Conservation (phyloP, 2,329 filamentous ascomycete species). For the Graphiopsis chlorocephala region DNA sequence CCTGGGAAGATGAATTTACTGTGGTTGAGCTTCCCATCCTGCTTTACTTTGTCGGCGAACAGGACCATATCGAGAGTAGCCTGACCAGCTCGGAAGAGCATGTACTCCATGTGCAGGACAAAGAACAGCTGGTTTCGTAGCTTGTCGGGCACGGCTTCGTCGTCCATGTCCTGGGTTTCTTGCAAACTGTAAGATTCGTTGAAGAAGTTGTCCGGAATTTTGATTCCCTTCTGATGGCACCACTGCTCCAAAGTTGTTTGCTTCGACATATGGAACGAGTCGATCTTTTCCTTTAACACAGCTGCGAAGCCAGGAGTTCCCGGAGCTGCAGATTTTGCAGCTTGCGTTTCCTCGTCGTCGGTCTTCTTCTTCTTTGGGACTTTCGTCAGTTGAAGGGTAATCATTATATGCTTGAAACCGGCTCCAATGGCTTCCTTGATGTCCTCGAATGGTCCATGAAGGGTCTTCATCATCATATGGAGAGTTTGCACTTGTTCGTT, state of each 20-base stretch:
- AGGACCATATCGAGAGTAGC: conserved; percentile 62
- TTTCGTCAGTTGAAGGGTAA: conserved; percentile 52
- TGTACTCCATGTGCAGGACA: conserved; percentile 68
- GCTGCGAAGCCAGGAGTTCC: conserved; percentile 59
- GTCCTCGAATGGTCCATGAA: conserved; percentile 65
- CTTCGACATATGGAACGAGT: conserved; percentile 55
- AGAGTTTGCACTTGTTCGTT: conserved; percentile 32
- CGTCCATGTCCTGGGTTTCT: conserved; percentile 28
- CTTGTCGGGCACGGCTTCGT: conserved; percentile 60
- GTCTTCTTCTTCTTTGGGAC: conserved; percentile 29
- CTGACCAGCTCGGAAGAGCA: conserved; percentile 58
- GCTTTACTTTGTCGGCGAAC: conserved; percentile 64
- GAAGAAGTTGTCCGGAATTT: conserved; percentile 52
- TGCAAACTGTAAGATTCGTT: conserved; percentile 48
- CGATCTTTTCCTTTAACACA: conserved; percentile 53
- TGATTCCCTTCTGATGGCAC: conserved; percentile 47
- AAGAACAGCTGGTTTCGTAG: conserved; percentile 68
- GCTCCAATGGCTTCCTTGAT: conserved; percentile 63
- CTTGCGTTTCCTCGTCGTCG: conserved; percentile 38
- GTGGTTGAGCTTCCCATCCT: conserved; percentile 63
- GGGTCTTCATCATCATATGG: conserved; percentile 68
- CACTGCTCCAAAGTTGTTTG: conserved; percentile 58
- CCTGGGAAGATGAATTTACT: conserved; percentile 64
- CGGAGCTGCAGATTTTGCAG: conserved; percentile 41
- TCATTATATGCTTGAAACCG: conserved; percentile 62